Evolutionary conservation across 129 eudicot species (phyloP).

Genomic region (Tagetes patula): DNA sequence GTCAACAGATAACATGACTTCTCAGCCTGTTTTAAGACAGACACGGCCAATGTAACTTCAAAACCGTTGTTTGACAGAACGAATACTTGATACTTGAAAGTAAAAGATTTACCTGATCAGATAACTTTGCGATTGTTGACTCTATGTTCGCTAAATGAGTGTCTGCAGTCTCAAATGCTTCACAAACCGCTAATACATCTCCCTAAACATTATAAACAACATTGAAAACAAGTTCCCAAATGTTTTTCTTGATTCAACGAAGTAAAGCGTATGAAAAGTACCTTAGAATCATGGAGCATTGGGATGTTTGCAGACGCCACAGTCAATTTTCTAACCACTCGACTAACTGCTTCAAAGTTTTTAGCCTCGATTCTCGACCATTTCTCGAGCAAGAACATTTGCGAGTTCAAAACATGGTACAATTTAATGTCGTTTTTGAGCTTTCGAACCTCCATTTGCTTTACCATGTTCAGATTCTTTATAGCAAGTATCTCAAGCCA

Average conservation of each 20-base stretch:
- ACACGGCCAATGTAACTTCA: background rate
- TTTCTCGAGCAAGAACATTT: conserved; percentile 49
- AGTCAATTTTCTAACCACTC: conserved; percentile 66
- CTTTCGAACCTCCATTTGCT: conserved; percentile 48
- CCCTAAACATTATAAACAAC: conserved; percentile 31
- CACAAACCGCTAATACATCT: conserved; percentile 35
- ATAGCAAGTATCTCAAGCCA: conserved; percentile 52
- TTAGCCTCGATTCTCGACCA: conserved; percentile 70
- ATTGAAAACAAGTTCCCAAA: background rate
- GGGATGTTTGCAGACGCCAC: conserved; percentile 67
- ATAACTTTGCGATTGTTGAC: conserved; percentile 29
- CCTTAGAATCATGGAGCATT: conserved; percentile 62
- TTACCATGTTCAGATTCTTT: conserved; percentile 50
- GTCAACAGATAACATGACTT: conserved; percentile 44
- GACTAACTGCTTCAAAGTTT: conserved; percentile 71
- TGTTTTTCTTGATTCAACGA: background rate
- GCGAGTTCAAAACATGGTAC: conserved; percentile 43
- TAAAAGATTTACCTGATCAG: conserved; percentile 8
- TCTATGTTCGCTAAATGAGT: conserved; percentile 45
- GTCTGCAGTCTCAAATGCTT: conserved; percentile 37
- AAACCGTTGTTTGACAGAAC: background rate
- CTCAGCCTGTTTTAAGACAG: conserved; percentile 42
- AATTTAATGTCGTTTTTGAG: conserved; percentile 48
- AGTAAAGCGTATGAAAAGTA: conserved; percentile 8
- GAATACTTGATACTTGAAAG: background rate